Percentiles rank a stretch among this genome's conserved stretches.
Evolutionary conservation across 73 alveolate genomes (phyloP).

Genomic region (Blepharisma stoltei): DNA sequence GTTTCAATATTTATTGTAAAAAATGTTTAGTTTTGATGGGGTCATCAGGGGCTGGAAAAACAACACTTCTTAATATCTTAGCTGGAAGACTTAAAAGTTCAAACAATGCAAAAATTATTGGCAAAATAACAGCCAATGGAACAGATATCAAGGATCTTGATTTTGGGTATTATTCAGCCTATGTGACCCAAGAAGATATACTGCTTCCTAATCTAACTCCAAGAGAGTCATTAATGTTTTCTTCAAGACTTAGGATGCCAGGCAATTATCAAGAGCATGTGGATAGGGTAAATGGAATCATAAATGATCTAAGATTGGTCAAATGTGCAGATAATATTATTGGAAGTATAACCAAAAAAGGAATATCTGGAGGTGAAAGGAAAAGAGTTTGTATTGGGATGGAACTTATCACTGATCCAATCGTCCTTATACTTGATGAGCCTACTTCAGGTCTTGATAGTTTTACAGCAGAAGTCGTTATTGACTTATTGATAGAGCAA

Average conservation of each 20-base stretch:
- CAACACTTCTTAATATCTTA: slow-evolving; percentile 58
- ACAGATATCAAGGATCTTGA: slow-evolving; percentile 27
- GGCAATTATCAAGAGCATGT: background rate
- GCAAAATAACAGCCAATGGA: slow-evolving; percentile 36
- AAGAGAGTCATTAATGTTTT: slow-evolving; percentile 10
- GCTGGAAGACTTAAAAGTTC: slow-evolving; percentile 26
- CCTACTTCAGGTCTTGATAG: slow-evolving; percentile 64
- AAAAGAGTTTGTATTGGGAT: slow-evolving; percentile 52
- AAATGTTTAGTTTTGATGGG: slow-evolving; percentile 57
- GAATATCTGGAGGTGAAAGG: slow-evolving; percentile 50
- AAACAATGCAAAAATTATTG: slow-evolving; percentile 23
- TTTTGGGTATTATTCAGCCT: slow-evolving; percentile 39
- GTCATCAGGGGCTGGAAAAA: slow-evolving; percentile 75
- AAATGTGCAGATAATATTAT: slow-evolving; percentile 18
- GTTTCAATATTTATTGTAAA: too few species aligned
- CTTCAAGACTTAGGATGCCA: slow-evolving; percentile 10
- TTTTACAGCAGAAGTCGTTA: slow-evolving; percentile 29
- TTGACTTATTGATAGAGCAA: slow-evolving; percentile 13
- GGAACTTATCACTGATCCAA: slow-evolving; percentile 56
- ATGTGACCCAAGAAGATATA: slow-evolving; percentile 31
- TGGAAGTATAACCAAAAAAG: slow-evolving; percentile 25
- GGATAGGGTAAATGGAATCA: slow-evolving; percentile 30
- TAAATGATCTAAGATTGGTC: slow-evolving; percentile 29
- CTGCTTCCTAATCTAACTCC: slow-evolving; percentile 23
- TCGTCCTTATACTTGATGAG: slow-evolving; percentile 44